A percentile compares a stretch with the other conserved stretches of the same genome.
phyloP scores from a whole-genome alignment of 75 land plant species.

The Sequoia sempervirens region DNA sequence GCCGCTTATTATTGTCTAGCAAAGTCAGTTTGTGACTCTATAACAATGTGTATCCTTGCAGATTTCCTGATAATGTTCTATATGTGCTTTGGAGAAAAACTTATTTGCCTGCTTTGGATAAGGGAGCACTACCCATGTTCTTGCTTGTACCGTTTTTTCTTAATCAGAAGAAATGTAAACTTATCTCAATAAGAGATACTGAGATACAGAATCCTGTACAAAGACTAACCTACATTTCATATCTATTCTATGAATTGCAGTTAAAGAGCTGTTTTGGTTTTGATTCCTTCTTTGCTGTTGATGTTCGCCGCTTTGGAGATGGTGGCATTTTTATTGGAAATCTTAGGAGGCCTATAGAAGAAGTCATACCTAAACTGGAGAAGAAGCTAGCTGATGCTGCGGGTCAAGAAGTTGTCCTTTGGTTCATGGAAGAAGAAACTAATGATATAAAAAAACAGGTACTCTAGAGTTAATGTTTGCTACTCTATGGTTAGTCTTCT shows the following conservation, averaged over 20 bases:
- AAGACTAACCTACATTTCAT: slow-evolving; percentile 3
- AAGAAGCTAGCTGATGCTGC: slow-evolving; percentile 80
- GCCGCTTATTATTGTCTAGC: no score
- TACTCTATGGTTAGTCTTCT: background rate
- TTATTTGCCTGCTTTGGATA: background rate
- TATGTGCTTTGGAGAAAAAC: background rate
- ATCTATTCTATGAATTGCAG: slow-evolving; percentile 37
- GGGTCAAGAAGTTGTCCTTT: slow-evolving; percentile 81
- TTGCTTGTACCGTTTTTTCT: no score
- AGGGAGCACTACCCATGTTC: background rate
- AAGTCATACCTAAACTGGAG: slow-evolving; percentile 81
- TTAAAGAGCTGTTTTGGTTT: slow-evolving; percentile 83
- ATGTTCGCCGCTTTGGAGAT: slow-evolving; percentile 94
- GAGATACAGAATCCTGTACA: background rate
- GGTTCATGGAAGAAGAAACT: slow-evolving; percentile 90
- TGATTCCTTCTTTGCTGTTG: slow-evolving; percentile 90
- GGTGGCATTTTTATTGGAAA: slow-evolving; percentile 97
- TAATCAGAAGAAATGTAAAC: background rate
- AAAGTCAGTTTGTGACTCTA: background rate
- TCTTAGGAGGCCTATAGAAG: slow-evolving; percentile 86
- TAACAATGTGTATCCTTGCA: background rate
- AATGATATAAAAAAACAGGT: slow-evolving; percentile 86
- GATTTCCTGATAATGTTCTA: background rate
- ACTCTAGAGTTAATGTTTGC: background rate
- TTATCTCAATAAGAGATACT: background rate